Base-by-base conservation (phyloP, 176 grass and related monocot genomes). In the Aegilops speltoides region DNA sequence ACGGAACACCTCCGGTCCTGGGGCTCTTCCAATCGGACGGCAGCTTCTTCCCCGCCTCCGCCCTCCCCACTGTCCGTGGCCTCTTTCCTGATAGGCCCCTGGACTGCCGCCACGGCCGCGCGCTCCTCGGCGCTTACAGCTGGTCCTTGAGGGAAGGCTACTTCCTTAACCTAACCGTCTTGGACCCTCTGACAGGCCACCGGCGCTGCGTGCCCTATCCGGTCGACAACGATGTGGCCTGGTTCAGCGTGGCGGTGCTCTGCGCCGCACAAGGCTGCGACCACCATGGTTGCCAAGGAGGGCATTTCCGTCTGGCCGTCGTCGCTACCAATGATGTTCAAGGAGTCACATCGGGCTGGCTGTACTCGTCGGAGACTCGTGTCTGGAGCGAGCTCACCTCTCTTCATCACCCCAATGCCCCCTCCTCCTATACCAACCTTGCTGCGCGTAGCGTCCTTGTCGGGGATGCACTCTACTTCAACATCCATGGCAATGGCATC, bases 101-200 rank as follows among this genome's bases (percentile, higher is more conserved):
- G 5, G 63, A 65, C 63, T 65, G 63, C 63, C 63, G 25, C 63
- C 24, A 65, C 63, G 63, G 63, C 25, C 63, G 63, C 25, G 63
- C 12, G 25, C 25, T 65, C 12, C 5, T 65, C 63, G 4, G 2
- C 25, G 1, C 5, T 10, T 15, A 61, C 6, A 13, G 9, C 11
- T 10, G 4, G 1, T 3, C 12, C 3, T 11, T 25, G 20, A 20
- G n/a, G 4, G 4, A 1, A 2, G 3, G 10, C 1, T 2, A 12
- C 10, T 10, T 12, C 25, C 6, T 65, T 1, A 5, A 15, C 63
- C 12, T 65, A 12, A 7, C 25, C 25, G 63, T 65, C 63, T 29
- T 65, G 11, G 63, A 65, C 25, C 63, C 63, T 65, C 8, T 65
- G 25, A 65, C 25, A 1, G 25, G 24, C 25, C 23, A 7, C 24